Evolutionary conservation across 441 rosid species (phyloP).

Genomic region (Geranium incanum): DNA sequence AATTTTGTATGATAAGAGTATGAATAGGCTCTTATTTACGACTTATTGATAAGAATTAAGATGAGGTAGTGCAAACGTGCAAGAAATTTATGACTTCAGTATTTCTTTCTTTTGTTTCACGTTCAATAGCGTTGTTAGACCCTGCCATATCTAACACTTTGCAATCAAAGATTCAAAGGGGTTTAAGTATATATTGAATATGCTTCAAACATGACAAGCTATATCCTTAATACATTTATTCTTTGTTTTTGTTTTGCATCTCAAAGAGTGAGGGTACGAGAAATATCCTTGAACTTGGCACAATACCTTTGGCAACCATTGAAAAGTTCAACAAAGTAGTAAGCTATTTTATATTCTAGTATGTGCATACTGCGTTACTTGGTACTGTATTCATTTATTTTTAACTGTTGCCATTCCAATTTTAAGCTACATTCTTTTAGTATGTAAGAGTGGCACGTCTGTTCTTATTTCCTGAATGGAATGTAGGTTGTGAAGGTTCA

Average conservation of each 20-base stretch:
- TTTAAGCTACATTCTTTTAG: slow-evolving; percentile 1
- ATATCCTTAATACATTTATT: slow-evolving; percentile 15
- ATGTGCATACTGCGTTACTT: background rate
- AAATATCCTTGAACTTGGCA: slow-evolving; percentile 66
- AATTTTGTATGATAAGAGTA: background rate
- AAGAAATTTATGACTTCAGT: background rate
- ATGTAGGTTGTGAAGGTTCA: slow-evolving; percentile 60
- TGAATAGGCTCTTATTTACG: background rate
- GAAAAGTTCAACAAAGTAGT: slow-evolving; percentile 91
- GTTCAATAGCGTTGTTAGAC: background rate
- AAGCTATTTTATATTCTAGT: slow-evolving; percentile 22
- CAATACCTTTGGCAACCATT: slow-evolving; percentile 73
- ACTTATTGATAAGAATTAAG: background rate
- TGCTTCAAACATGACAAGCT: background rate
- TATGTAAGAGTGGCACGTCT: slow-evolving; percentile 5
- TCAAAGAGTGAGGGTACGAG: slow-evolving; percentile 75
- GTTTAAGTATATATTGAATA: background rate
- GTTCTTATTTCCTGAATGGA: slow-evolving; percentile 14
- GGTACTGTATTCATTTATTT: background rate
- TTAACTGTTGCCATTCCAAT: background rate
- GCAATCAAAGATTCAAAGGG: background rate
- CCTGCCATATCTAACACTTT: background rate
- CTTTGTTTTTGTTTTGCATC: slow-evolving; percentile 22
- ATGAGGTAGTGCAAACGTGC: background rate
- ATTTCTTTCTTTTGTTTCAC: background rate